Conservation (phyloP, 208 protist genomes). For the Crithidia fasciculata region DNA sequence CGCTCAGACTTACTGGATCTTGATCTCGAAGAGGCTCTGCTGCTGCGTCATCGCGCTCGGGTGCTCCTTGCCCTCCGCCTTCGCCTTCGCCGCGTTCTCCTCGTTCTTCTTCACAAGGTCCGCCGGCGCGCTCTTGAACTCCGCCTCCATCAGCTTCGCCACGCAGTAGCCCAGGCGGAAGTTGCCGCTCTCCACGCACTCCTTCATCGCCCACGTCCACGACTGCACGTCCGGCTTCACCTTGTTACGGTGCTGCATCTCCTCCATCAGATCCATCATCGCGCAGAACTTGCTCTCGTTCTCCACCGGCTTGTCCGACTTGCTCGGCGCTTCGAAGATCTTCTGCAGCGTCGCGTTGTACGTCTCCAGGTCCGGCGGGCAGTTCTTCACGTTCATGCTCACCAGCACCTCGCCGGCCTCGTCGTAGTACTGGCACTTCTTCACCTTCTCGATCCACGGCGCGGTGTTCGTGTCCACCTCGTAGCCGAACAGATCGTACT, state of each 20-base stretch:
- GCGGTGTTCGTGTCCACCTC: conserved; percentile 86
- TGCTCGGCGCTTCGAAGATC: conserved; percentile 81
- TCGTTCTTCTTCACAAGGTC: conserved; percentile 84
- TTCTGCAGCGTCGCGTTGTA: conserved; percentile 88
- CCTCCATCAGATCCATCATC: conserved; percentile 91
- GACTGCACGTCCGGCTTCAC: conserved; percentile 87
- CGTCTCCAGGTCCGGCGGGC: conserved; percentile 86
- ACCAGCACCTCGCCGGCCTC: conserved; percentile 89
- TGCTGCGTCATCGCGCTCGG: conserved; percentile 71
- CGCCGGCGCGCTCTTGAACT: conserved; percentile 67
- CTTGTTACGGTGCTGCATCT: conserved; percentile 91
- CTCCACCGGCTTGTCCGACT: conserved; percentile 67
- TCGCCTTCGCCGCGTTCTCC: conserved; percentile 81
- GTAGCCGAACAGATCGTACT: conserved; percentile 90
- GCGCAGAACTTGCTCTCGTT: conserved; percentile 91
- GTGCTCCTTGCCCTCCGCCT: conserved; percentile 85
- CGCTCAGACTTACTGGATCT: conserved; percentile 71
- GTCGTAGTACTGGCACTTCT: conserved; percentile 86
- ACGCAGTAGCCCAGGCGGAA: conserved; percentile 88
- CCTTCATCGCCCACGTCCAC: conserved; percentile 87
- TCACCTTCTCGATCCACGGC: conserved; percentile 87
- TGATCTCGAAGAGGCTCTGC: conserved; percentile 84
- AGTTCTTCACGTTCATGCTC: conserved; percentile 92
- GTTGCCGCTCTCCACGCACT: conserved; percentile 83
- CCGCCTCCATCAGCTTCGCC: conserved; percentile 72